Base-by-base conservation (phyloP, 176 grass and related monocot genomes). In the Aegilops bicornis region DNA sequence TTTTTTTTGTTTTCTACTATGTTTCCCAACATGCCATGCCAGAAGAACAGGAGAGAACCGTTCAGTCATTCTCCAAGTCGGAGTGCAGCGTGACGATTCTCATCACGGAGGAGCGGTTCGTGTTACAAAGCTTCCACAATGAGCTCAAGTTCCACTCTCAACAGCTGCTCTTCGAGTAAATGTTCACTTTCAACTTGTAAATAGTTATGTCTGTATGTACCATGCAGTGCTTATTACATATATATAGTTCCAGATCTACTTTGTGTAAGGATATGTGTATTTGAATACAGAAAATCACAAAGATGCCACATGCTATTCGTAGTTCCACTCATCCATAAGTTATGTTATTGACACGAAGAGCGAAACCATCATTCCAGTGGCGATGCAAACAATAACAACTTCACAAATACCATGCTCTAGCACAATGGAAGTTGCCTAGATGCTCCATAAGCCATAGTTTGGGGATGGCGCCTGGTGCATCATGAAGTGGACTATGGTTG, bases 41-140 rank as follows among this genome's bases (percentile, higher is more conserved):
- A 92, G 94, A 86, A 89, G 92, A 75, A 93, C 97, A 89, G 89
- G 25, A 90, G 94, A 79, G 83, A 94, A 43, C 90, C 97, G 1
- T 43, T 43, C 10, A 43, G 42, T 43, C 42, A 43, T 92, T 99
- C 80, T 90, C 82, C 63, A 94, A 92, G 88, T 76, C 77, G 6
- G 70, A 64, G 19, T 99, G 92, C 59, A 79, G 82, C 16, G 90
- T 92, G 52, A 94, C 94, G 4, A 96, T 88, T 70, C 87, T 98
- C 52, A 87, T 98, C 16, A 75, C 90, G 60, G 40, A 82, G 3
- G 97, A 99, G 77, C 87, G 36, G 19, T 98, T 99, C 70, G 92
- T 94, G 50, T 40, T 96, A 1, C 82, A 88, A 42, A 85, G 87
- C 37, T 99, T 96, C 87, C 90, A 94, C 87, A 96, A 92, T 63